These are phyloP conservation scores for Psophocarpus tetragonolobus DNA, from an alignment of 306 rosid genomes.

Conservation along the genomic window DNA sequence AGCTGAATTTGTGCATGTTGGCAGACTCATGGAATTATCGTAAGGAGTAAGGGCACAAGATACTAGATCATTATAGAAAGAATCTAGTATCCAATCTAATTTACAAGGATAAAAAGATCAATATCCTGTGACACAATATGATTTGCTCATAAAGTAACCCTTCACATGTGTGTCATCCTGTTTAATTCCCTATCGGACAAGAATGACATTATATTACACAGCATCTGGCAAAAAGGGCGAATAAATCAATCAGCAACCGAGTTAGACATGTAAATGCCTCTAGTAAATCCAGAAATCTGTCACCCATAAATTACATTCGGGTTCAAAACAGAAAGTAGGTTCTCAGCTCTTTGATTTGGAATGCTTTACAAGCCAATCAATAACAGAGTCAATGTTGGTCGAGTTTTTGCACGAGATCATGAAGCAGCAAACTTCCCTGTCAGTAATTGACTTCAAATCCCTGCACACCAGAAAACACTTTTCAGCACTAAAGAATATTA, in stretches of 20 bases:
- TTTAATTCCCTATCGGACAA: conserved; percentile 22
- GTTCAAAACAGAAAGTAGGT: conserved; percentile 35
- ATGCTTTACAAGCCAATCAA: conserved; percentile 95
- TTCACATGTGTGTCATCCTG: conserved; percentile 19
- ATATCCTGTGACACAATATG: conserved; percentile 18
- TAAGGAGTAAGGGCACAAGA: neutral
- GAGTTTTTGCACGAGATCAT: conserved; percentile 98
- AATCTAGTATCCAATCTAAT: neutral
- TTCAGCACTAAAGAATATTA: conserved; percentile 24
- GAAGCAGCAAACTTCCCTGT: conserved; percentile 94
- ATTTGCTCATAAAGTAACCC: conserved; percentile 20
- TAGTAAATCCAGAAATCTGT: conserved; percentile 47
- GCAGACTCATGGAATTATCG: neutral
- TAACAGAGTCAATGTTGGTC: conserved; percentile 85
- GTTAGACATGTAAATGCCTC: conserved; percentile 50
- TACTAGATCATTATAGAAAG: neutral
- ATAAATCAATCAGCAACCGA: conserved; percentile 49
- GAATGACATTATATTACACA: conserved; percentile 35
- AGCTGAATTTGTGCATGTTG: neutral
- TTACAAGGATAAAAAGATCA: conserved; percentile 27
- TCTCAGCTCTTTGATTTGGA: conserved; percentile 86
- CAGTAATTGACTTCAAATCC: conserved; percentile 74
- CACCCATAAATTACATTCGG: conserved; percentile 47
- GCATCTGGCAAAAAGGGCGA: conserved; percentile 30
- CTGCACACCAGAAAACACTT: conserved; percentile 46